Conservation (phyloP, 2,329 filamentous ascomycete species). For the Ceratocystis alfenasii region DNA sequence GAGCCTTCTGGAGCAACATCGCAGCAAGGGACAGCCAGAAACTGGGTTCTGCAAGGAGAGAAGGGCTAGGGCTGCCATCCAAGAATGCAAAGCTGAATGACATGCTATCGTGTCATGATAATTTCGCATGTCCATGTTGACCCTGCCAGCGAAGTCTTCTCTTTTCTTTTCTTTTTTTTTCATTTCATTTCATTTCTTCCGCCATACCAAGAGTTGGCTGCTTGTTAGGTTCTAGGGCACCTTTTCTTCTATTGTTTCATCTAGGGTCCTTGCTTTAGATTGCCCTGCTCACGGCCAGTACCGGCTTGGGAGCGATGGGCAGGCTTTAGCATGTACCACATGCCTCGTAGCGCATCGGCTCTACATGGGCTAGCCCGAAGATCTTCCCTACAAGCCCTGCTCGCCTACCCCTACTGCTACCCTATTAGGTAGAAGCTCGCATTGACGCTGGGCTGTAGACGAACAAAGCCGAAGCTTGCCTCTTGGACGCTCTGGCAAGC, state of each 20-base stretch:
- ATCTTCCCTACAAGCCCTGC: neutral
- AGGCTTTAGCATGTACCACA: neutral
- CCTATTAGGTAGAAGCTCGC: neutral
- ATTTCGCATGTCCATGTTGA: too few species aligned
- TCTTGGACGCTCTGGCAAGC: too few species aligned
- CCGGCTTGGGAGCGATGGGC: slow-evolving; percentile 1
- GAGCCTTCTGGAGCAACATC: neutral
- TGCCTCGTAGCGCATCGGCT: neutral
- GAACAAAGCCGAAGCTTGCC: neutral
- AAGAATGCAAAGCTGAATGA: neutral
- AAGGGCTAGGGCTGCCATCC: neutral
- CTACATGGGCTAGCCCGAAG: neutral
- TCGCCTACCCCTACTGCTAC: too few species aligned
- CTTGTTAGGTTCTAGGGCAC: neutral
- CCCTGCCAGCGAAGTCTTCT: too few species aligned
- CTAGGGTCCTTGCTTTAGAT: slow-evolving; percentile 11
- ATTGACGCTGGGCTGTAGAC: neutral
- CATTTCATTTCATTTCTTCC: too few species aligned
- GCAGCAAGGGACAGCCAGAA: neutral
- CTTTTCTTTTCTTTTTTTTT: too few species aligned
- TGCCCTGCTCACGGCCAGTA: slow-evolving; percentile 1
- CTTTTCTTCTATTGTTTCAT: slow-evolving; percentile 8
- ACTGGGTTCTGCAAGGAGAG: neutral
- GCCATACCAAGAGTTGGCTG: neutral
- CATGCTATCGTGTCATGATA: too few species aligned